Conservation (phyloP, 805 yeast genomes). For the Cyberlindnera samutprakarnensis region DNA sequence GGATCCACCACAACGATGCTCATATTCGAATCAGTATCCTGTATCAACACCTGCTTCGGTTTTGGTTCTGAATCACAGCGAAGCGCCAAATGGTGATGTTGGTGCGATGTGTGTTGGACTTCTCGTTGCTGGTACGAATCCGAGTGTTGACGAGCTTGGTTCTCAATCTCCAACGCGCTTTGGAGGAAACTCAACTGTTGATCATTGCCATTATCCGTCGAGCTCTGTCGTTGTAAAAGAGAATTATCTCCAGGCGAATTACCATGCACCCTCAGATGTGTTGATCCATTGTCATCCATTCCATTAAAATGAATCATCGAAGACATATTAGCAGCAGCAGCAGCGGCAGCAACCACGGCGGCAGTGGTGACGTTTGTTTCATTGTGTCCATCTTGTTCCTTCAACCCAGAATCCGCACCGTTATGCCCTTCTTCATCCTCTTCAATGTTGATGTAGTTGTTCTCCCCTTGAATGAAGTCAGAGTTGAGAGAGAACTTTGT, state of each 20-base stretch:
- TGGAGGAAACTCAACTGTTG: slow-evolving; percentile 11
- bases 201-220: background rate
- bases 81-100: background rate
- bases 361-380: background rate
- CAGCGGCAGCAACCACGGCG: slow-evolving; percentile 5
- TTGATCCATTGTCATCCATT: too few relatives aligned
- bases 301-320: too few relatives aligned
- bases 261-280: too few relatives aligned
- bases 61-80: slow-evolving; percentile 1
- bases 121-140: background rate
- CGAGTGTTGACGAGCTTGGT: background rate
- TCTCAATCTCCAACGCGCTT: slow-evolving; percentile 5
- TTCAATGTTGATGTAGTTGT: slow-evolving; percentile 5
- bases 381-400: slow-evolving; percentile 1
- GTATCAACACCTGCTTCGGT: slow-evolving; percentile 19
- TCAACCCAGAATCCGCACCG: too few relatives aligned
- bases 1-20: slow-evolving; percentile 23
- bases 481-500: slow-evolving; percentile 14
- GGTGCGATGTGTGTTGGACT: background rate
- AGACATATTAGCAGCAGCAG: too few relatives aligned
- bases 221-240: background rate
- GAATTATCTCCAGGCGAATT: too few relatives aligned
- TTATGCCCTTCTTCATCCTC: slow-evolving; percentile 4
- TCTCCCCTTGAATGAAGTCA: slow-evolving; percentile 1
- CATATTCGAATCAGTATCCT: slow-evolving; percentile 17